Evolutionary conservation across 768 basidiomycete species (phyloP).

Genomic region (Lactarius sanguifluus): DNA sequence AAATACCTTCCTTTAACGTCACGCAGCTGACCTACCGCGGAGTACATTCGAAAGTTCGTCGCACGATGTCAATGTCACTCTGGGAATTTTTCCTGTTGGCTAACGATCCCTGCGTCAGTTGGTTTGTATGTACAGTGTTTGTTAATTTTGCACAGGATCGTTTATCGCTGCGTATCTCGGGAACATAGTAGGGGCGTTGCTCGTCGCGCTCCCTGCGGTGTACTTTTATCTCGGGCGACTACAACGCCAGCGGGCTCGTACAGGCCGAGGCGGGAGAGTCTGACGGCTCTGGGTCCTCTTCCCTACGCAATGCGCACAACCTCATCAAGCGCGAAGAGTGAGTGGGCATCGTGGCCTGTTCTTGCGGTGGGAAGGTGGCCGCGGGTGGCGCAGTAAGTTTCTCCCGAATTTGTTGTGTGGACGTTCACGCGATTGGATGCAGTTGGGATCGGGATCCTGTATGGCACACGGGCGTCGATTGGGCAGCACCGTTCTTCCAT

Average conservation of each 20-base stretch:
- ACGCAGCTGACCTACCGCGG: slow-evolving; percentile 48
- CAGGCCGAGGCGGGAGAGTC: slow-evolving; percentile 19
- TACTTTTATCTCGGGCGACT: slow-evolving; percentile 64
- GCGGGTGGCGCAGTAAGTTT: neutral
- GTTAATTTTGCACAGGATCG: slow-evolving; percentile 42
- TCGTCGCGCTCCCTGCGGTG: slow-evolving; percentile 61
- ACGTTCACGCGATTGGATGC: too few species aligned
- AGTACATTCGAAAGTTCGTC: slow-evolving; percentile 67
- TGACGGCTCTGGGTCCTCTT: neutral
- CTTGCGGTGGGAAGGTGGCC: neutral
- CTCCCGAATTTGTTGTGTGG: neutral
- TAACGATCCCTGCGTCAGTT: neutral
- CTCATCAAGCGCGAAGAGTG: slow-evolving; percentile 1
- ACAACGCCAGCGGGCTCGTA: slow-evolving; percentile 27
- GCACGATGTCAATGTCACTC: neutral
- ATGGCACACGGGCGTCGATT: neutral
- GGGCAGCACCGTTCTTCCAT: neutral
- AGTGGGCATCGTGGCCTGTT: neutral
- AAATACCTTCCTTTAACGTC: neutral
- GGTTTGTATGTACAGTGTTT: neutral
- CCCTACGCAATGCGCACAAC: neutral
- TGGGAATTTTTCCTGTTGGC: neutral
- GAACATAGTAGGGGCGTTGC: slow-evolving; percentile 63
- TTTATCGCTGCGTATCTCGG: slow-evolving; percentile 65
- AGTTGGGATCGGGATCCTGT: neutral